phyloP scores from a whole-genome alignment of 2,329 filamentous ascomycete species.

The Penicillium sp. region DNA sequence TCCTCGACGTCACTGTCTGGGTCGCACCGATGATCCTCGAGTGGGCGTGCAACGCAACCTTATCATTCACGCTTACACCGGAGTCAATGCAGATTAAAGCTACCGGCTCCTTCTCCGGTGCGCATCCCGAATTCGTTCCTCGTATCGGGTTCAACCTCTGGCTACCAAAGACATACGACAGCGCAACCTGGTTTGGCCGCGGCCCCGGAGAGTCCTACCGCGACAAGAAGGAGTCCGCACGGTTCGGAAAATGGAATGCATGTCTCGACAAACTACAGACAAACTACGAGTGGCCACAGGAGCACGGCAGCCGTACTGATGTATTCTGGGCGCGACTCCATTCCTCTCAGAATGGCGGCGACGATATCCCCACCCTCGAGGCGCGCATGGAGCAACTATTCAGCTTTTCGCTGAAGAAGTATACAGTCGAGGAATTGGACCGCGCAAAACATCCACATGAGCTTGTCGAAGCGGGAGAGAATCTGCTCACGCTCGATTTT shows the following conservation, averaged over 20 bases:
- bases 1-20: constrained; percentile 52
- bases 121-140: constrained; percentile 50
- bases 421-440: constrained; percentile 59
- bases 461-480: constrained; percentile 46
- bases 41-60: constrained; percentile 60
- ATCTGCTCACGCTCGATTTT: constrained; percentile 35
- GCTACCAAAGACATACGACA: constrained; percentile 53
- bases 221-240: constrained; percentile 67
- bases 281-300: constrained; percentile 70
- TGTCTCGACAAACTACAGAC: constrained; percentile 53
- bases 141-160: constrained; percentile 65
- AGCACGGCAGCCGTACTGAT: constrained; percentile 67
- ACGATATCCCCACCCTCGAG: not conserved
- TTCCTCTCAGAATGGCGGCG: not conserved
- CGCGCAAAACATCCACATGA: constrained; percentile 68
- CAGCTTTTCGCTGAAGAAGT: constrained; percentile 62
- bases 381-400: constrained; percentile 42
- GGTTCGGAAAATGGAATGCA: constrained; percentile 57
- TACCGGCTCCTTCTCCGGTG: constrained; percentile 46
- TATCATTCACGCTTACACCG: constrained; percentile 57
- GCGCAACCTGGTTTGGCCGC: constrained; percentile 65
- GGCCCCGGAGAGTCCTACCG: constrained; percentile 70
- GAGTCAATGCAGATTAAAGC: no score
- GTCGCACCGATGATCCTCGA: constrained; percentile 64
- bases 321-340: constrained; percentile 57